phyloP scores from a whole-genome alignment of 163 green algal genomes.

The Prototheca wickerhamii region DNA sequence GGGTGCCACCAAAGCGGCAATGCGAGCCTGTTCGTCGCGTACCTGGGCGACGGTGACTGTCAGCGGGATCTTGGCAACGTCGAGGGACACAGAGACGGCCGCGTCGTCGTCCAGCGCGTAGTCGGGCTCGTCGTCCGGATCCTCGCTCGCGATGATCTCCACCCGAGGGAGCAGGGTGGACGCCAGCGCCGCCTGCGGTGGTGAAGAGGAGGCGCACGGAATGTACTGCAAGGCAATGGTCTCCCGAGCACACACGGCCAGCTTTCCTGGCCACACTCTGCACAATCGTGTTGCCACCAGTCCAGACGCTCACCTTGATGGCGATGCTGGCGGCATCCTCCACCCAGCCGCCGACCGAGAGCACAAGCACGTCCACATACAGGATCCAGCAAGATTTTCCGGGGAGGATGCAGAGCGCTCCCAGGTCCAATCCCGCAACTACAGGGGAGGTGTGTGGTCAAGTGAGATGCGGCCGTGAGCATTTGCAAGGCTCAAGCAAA shows the following conservation, averaged over 20 bases:
- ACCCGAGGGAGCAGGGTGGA: slow-evolving; percentile 59
- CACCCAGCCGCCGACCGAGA: slow-evolving; percentile 72
- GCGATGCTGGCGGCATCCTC: slow-evolving; percentile 66
- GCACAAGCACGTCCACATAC: slow-evolving; percentile 69
- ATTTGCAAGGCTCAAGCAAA: neutral
- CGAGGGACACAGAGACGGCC: slow-evolving; percentile 28
- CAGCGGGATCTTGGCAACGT: slow-evolving; percentile 43
- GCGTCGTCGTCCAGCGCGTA: slow-evolving; percentile 72
- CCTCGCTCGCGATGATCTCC: slow-evolving; percentile 33
- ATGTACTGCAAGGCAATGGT: no score
- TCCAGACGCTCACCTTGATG: slow-evolving; percentile 21
- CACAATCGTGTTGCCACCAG: neutral
- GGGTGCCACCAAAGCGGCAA: no score
- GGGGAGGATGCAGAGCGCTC: slow-evolving; percentile 51
- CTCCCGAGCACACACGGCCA: no score
- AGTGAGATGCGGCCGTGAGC: neutral
- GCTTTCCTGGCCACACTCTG: neutral
- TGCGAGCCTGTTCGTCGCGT: no score
- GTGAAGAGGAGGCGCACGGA: neutral
- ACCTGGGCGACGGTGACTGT: slow-evolving; percentile 49
- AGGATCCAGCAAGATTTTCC: slow-evolving; percentile 75
- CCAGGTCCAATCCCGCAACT: slow-evolving; percentile 46
- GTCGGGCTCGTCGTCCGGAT: slow-evolving; percentile 60
- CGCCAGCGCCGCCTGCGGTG: slow-evolving; percentile 47
- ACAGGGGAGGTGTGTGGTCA: neutral